A percentile compares a stretch with the other conserved stretches of the same genome.
Conservation (phyloP, 169 alveolate genomes). For the Plasmodium malariae region DNA sequence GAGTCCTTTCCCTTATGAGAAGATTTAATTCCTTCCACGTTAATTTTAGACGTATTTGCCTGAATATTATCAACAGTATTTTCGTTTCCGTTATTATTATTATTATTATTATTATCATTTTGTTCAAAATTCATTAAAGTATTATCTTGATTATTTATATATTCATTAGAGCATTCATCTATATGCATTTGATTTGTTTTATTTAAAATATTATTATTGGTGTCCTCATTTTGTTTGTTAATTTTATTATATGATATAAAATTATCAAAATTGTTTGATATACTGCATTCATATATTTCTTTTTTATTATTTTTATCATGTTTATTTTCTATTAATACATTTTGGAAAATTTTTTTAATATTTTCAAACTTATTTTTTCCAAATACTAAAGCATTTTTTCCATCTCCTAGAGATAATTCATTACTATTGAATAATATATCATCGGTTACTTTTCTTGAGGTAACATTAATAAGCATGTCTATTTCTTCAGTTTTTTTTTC, state of each 20-base stretch:
- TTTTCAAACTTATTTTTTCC: slow-evolving; percentile 44
- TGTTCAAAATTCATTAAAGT: slow-evolving; percentile 2
- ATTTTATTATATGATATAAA: not conserved
- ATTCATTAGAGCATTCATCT: slow-evolving; percentile 45
- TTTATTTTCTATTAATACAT: slow-evolving; percentile 8
- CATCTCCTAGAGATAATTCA: not conserved
- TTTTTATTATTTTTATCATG: not conserved
- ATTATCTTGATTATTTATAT: not conserved
- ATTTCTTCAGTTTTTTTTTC: not conserved
- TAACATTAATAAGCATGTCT: not conserved
- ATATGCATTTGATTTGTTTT: slow-evolving; percentile 4
- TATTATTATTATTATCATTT: slow-evolving; percentile 11
- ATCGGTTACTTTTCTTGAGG: not conserved
- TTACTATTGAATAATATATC: slow-evolving; percentile 8
- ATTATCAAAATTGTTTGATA: not conserved
- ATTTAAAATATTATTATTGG: not conserved
- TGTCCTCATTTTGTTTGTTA: not conserved
- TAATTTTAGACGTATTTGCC: not conserved
- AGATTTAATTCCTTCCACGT: not conserved
- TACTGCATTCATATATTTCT: not conserved
- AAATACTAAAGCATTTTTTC: slow-evolving; percentile 29
- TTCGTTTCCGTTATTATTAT: slow-evolving; percentile 1
- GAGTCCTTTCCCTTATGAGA: not conserved
- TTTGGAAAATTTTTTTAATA: slow-evolving; percentile 30
- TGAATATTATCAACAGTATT: not conserved